Evolutionary conservation across 2,329 filamentous ascomycete species (phyloP).

Genomic region (Xylariaceae sp.): DNA sequence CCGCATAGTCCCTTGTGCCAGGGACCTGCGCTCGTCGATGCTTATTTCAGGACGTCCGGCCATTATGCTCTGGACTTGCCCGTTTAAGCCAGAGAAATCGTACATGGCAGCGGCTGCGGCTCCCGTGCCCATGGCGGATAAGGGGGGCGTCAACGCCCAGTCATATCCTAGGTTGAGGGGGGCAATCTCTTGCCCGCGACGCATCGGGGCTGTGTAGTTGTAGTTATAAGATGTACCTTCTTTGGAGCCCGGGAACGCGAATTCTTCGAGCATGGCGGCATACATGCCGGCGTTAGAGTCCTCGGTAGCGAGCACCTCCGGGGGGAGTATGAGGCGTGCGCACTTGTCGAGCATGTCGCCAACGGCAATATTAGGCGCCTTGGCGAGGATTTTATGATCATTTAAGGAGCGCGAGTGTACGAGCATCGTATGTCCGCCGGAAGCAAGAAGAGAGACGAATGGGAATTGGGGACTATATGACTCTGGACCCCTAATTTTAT

Average conservation of each 20-base stretch:
- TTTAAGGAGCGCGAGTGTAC: conserved; percentile 65
- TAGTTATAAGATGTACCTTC: conserved; percentile 34
- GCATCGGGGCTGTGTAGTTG: conserved; percentile 52
- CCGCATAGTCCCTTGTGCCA: conserved; percentile 72
- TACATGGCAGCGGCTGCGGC: conserved; percentile 55
- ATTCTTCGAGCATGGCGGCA: conserved; percentile 70
- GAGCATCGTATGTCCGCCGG: conserved; percentile 86
- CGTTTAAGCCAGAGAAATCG: conserved; percentile 69
- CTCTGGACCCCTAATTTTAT: background rate
- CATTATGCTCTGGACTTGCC: conserved; percentile 54
- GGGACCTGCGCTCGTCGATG: conserved; percentile 55
- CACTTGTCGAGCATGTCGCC: conserved; percentile 88
- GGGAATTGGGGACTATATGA: conserved; percentile 58
- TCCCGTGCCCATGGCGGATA: conserved; percentile 37
- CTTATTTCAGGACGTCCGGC: conserved; percentile 35
- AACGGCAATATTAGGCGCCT: conserved; percentile 74
- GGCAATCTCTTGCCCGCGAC: conserved; percentile 53
- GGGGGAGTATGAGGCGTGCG: conserved; percentile 69
- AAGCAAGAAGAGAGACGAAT: conserved; percentile 82
- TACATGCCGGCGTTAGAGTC: conserved; percentile 65
- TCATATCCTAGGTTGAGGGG: conserved; percentile 35
- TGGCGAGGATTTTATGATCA: conserved; percentile 67
- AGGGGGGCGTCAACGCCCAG: conserved; percentile 66
- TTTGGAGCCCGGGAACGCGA: conserved; percentile 57
- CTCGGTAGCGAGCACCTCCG: conserved; percentile 41